Base-by-base conservation (phyloP, 495 filamentous ascomycete species). In the Pseudomonodictys pantanalensis region DNA sequence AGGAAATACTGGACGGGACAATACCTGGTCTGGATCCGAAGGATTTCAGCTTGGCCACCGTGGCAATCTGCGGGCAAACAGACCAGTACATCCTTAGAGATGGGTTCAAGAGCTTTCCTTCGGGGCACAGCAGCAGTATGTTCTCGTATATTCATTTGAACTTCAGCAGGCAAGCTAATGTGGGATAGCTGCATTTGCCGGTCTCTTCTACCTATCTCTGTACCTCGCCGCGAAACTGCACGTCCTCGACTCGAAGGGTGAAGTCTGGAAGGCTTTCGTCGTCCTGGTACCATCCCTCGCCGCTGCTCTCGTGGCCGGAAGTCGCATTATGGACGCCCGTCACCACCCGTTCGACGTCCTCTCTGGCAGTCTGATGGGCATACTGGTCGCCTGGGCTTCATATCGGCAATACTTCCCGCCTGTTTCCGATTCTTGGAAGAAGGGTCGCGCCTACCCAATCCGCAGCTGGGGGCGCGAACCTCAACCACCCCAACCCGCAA, bases 311-410 rank as follows among this genome's bases (percentile, higher is more conserved):
- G 75, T 84, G 33, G 80, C 81, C 5, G 78, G 80, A 28, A 75
- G 74, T 29, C 79, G 81, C 23, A 83, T 83, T 47, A 83, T 90
- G 78, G 91, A 96, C 68, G 90, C 87, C 67, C 80, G 90, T 8
- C 91, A 96, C 64, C 90, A 95, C 73, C 88, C 86, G 11, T 95
- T 96, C 72, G 91, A 96, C 58, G 91, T 95, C 41, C 77, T 96
- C 22, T 88, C 86, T 24, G 90, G 90, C 6, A 67, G 64, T 46
- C n/a, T 59, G 3, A n/a, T 72, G 15, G 70, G 70, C 29, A 69
- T 69, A 6, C 56, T 71, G 10, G 69, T 71, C 9, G 70, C 69
- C 62, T 72, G 68, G 68, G 66, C 43, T 22, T 46, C 66, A 3
- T 72, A 72, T 50, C 62, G 70, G 17, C 70, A 72, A 49, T 72